phyloP scores from a whole-genome alignment of 148 eudicot genomes.

The Pouteria glomerata region DNA sequence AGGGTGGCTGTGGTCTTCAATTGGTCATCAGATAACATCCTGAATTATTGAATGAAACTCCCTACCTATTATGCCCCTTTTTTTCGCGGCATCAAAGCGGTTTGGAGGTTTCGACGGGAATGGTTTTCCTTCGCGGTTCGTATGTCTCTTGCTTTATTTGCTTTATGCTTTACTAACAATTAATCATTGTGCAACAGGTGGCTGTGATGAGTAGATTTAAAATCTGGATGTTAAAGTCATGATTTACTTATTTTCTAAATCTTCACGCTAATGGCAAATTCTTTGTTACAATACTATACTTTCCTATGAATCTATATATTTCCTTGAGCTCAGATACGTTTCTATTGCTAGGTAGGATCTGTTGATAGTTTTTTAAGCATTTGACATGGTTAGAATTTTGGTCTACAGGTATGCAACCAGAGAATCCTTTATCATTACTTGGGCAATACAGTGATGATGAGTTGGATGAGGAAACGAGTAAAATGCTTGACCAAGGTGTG shows the following conservation, averaged over 20 bases:
- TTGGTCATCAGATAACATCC: constrained; percentile 59
- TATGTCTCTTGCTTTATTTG: constrained; percentile 80
- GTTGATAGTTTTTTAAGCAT: constrained; percentile 13
- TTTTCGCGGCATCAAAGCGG: constrained; percentile 56
- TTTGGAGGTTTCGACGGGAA: constrained; percentile 55
- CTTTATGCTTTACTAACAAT: constrained; percentile 53
- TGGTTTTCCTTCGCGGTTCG: constrained; percentile 66
- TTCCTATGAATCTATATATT: background rate
- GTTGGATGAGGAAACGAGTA: constrained; percentile 58
- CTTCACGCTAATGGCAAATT: background rate
- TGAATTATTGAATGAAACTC: constrained; percentile 64
- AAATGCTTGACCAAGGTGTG: constrained; percentile 23
- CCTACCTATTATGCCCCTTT: constrained; percentile 55
- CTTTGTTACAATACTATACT: constrained; percentile 1
- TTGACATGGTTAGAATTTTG: constrained; percentile 30
- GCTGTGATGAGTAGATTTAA: constrained; percentile 27
- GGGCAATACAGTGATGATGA: constrained; percentile 98
- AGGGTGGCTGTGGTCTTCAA: constrained; percentile 87
- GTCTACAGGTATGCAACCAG: constrained; percentile 58
- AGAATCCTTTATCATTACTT: constrained; percentile 77
- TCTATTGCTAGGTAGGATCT: constrained; percentile 9
- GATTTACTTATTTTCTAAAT: background rate
- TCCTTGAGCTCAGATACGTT: constrained; percentile 10
- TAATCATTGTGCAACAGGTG: constrained; percentile 54
- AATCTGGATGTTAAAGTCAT: constrained; percentile 7